Base-by-base conservation (phyloP, 768 basidiomycete species). In the Lactarius deliciosus region DNA sequence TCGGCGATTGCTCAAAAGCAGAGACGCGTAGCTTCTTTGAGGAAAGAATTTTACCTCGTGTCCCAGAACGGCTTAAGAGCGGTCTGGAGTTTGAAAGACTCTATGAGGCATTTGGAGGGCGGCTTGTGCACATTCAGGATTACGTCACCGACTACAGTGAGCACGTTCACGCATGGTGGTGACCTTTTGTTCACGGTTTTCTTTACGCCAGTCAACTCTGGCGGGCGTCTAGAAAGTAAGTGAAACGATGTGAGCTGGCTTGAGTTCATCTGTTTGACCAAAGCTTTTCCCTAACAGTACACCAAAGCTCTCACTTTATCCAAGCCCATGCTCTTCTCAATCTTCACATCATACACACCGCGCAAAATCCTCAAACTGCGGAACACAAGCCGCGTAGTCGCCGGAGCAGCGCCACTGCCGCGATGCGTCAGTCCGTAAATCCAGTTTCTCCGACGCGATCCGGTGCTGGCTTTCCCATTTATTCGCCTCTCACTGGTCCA, bases 261-360 rank as follows among this genome's bases (percentile, higher is more conserved):
- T 18, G 58, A 20, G 25, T 25, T 30, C 9, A 13, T 22, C 11
- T 50, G 22, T 22, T 43, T 63, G 32, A 69, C 43, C 22, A 40
- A 54, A 20, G 5, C 20, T 20, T 34, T 11, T 62, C 60, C 47
- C 2, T 32, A 30, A 25, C 69, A 92, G 90, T 92, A 74, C 87
- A 86, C 71, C 87, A 90, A 71, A 86, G 87, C 65, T 90, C 91
- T 0, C 89, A 91, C 72, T 94, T 92, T 78, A 83, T 94, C 28
- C 92, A 94, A 77, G 92, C 92, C 0, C 90, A 94, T 65, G 82
- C 91, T 0, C 79, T 92, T 1, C 83, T 94, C 63, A 94, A 94
- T 70, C 83, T 94, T 16, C 92, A 94, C 74, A 89, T 94, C 74
- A 90, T 94, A 61, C 91, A 94, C 71, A 88, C 91, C 2, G 88